Percentiles rank a stretch among this genome's conserved stretches.
phyloP scores from a whole-genome alignment of 768 basidiomycete species.

The Daedaleopsis nitida region DNA sequence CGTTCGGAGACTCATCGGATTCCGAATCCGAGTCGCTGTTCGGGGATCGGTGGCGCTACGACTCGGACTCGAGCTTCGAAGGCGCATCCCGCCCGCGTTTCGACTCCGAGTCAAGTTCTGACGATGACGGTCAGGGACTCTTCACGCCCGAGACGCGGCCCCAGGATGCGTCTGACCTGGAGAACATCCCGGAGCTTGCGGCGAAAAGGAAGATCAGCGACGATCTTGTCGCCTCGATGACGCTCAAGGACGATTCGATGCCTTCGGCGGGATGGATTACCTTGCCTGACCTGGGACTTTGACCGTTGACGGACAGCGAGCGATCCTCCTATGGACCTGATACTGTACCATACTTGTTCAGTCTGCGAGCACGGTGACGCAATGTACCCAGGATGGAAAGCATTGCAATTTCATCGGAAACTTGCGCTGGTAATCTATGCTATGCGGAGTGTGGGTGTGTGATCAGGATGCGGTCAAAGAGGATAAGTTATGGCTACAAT shows the following conservation, averaged over 20 bases:
- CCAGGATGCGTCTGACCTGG: constrained; percentile 7
- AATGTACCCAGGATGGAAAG: not conserved
- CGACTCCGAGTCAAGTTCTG: constrained; percentile 2
- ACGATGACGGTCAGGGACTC: constrained; percentile 18
- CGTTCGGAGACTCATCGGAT: not conserved
- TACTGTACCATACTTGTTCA: not conserved
- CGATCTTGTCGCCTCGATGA: not conserved
- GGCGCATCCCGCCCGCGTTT: not conserved
- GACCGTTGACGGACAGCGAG: not conserved
- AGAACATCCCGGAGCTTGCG: constrained; percentile 12
- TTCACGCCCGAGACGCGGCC: constrained; percentile 21
- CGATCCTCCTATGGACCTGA: not conserved
- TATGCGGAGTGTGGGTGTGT: not conserved
- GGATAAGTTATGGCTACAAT: constrained; percentile 21
- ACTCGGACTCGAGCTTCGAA: constrained; percentile 1
- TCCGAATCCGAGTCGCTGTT: not conserved
- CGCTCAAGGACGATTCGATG: constrained; percentile 2
- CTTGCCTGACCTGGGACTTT: not conserved
- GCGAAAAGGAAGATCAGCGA: constrained; percentile 1
- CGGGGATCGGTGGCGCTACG: no score
- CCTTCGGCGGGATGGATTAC: not conserved
- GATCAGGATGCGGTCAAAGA: constrained; percentile 6
- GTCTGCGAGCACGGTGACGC: not conserved
- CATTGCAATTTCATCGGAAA: not conserved
- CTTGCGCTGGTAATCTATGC: not conserved